Evolutionary conservation across 2,329 filamentous ascomycete genomes (phyloP).

Genomic region (Bipolaris zeicola): DNA sequence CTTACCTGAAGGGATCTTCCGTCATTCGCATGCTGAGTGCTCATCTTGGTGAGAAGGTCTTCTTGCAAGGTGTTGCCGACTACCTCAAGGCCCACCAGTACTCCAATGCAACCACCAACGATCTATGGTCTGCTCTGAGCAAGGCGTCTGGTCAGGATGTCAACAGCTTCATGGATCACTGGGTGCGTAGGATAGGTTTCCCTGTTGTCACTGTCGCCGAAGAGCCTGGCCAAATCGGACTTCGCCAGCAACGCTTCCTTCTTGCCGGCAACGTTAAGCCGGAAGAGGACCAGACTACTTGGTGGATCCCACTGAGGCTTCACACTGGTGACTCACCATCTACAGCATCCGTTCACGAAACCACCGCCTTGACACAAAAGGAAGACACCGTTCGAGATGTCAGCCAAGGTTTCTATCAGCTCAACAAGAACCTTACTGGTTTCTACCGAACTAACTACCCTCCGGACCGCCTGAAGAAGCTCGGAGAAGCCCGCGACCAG

Average conservation of each 20-base stretch:
- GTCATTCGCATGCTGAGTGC: constrained; percentile 95
- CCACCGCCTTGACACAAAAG: constrained; percentile 74
- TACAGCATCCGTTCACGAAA: constrained; percentile 65
- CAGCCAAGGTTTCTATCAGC: constrained; percentile 84
- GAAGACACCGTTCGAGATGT: constrained; percentile 76
- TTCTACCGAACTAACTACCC: constrained; percentile 96
- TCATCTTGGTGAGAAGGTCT: constrained; percentile 84
- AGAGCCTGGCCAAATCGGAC: constrained; percentile 77
- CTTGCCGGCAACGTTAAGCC: constrained; percentile 88
- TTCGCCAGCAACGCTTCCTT: constrained; percentile 88
- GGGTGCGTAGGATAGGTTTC: constrained; percentile 96
- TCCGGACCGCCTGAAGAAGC: constrained; percentile 77
- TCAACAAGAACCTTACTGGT: constrained; percentile 87
- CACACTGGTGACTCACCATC: constrained; percentile 68
- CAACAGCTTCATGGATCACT: constrained; percentile 84
- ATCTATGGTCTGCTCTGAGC: constrained; percentile 87
- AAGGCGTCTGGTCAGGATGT: constrained; percentile 89
- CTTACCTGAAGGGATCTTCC: constrained; percentile 94
- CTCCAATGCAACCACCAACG: constrained; percentile 86
- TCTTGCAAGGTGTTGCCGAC: constrained; percentile 85
- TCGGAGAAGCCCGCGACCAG: constrained; percentile 76
- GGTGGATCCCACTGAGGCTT: constrained; percentile 93
- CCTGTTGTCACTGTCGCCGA: constrained; percentile 87
- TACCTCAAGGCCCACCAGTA: constrained; percentile 91
- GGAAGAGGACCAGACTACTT: constrained; percentile 87